A percentile compares a stretch with the other conserved stretches of the same genome.
Conservation (phyloP, 2,329 filamentous ascomycete species). For the Colletotrichum endophyticum region DNA sequence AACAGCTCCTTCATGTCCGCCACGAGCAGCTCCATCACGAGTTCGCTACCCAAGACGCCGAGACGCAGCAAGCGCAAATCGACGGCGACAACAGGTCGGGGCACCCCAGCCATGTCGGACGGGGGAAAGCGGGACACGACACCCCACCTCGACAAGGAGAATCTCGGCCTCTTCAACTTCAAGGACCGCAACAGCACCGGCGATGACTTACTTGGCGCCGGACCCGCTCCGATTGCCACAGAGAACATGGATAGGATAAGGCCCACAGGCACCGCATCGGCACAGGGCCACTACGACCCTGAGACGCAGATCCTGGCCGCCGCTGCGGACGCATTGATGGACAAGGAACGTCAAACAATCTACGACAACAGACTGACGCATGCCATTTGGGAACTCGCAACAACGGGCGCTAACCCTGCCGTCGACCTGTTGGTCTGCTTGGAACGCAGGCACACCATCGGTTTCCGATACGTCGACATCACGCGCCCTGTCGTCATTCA, state of each 20-base stretch:
- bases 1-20: constrained; percentile 96
- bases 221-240: constrained; percentile 32
- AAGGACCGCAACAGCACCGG: constrained; percentile 28
- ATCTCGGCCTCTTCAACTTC: constrained; percentile 33
- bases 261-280: constrained; percentile 22
- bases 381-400: constrained; percentile 93
- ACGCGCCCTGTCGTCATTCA: constrained; percentile 91
- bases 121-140: constrained; percentile 36
- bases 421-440: constrained; percentile 92
- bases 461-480: constrained; percentile 97
- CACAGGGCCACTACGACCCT: constrained; percentile 23
- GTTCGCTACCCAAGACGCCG: constrained; percentile 72
- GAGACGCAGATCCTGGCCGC: constrained; percentile 49
- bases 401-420: constrained; percentile 89
- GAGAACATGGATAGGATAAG: constrained; percentile 57
- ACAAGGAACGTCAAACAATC: constrained; percentile 73
- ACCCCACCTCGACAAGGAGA: constrained; percentile 56
- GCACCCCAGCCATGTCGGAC: constrained; percentile 28
- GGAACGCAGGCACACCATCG: constrained; percentile 88
- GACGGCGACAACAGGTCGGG: constrained; percentile 43
- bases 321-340: constrained; percentile 66
- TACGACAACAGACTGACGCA: constrained; percentile 90
- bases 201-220: constrained; percentile 20
- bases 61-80: constrained; percentile 66
- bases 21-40: constrained; percentile 85